Conservation (phyloP, 306 rosid genomes). For the apple (Malus domestica) region ASM211411v1 NC_041795.1:36515501-36516000, state of each 20-base stretch:
- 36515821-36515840: neutral
- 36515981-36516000: constrained; percentile 82
- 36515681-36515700: neutral
- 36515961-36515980: constrained; percentile 18
- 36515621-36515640: too few species aligned
- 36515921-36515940: constrained; percentile 12
- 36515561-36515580: too few species aligned
- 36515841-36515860: neutral
- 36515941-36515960: constrained; percentile 12
- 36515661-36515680: too few species aligned
- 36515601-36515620: too few species aligned
- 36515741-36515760: neutral
- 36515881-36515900: constrained; percentile 1
- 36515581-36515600: too few species aligned
- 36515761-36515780: constrained; percentile 12
- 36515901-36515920: constrained; percentile 28
- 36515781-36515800: constrained; percentile 13
- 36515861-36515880: constrained; percentile 5
- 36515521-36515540: too few species aligned
- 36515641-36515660: too few species aligned
- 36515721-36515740: neutral
- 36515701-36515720: neutral
- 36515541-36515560: too few species aligned
- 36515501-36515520: too few species aligned
- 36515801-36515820: neutral